Evolutionary conservation across 495 filamentous ascomycete genomes (phyloP).

Genomic region (Stereocaulon alpinum): DNA sequence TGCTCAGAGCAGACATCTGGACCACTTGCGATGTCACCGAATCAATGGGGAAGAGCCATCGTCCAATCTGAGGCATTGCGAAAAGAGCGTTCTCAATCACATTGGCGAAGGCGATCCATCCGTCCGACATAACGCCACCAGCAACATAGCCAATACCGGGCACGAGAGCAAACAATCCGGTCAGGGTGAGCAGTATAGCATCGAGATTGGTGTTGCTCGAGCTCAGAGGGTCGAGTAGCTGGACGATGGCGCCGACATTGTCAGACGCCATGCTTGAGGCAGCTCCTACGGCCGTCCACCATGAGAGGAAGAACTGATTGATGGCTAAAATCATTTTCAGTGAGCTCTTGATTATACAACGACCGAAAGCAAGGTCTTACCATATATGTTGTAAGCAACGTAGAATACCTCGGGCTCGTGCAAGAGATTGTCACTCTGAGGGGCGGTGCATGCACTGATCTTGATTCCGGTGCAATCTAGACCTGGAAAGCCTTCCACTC

Average conservation of each 20-base stretch:
- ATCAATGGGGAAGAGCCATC: conserved; percentile 17
- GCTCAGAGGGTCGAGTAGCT: conserved; percentile 11
- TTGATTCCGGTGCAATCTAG: conserved; percentile 20
- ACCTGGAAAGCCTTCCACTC: conserved; percentile 13
- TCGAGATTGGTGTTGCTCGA: conserved; percentile 11
- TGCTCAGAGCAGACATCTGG: conserved; percentile 14
- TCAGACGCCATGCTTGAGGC: conserved; percentile 9
- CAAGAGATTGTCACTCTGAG: conserved; percentile 8
- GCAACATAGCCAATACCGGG: conserved; percentile 7
- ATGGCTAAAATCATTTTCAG: neutral
- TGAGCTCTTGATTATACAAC: neutral
- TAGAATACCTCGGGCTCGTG: conserved; percentile 13
- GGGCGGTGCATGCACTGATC: conserved; percentile 15
- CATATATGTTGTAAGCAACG: conserved; percentile 21
- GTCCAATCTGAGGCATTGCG: conserved; percentile 15
- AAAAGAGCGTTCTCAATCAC: conserved; percentile 15
- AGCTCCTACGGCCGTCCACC: conserved; percentile 17
- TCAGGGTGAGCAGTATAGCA: conserved; percentile 16
- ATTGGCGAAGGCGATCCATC: neutral
- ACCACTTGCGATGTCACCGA: conserved; percentile 8
- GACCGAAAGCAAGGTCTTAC: neutral
- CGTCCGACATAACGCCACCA: neutral
- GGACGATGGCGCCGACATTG: conserved; percentile 16
- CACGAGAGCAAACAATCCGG: conserved; percentile 14
- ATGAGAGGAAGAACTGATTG: conserved; percentile 20